Evolutionary conservation across 1,139 yeast species (phyloP), one percentile per base, ranked within the genome.

Genomic region (Yamadazyma triangularis): DNA sequence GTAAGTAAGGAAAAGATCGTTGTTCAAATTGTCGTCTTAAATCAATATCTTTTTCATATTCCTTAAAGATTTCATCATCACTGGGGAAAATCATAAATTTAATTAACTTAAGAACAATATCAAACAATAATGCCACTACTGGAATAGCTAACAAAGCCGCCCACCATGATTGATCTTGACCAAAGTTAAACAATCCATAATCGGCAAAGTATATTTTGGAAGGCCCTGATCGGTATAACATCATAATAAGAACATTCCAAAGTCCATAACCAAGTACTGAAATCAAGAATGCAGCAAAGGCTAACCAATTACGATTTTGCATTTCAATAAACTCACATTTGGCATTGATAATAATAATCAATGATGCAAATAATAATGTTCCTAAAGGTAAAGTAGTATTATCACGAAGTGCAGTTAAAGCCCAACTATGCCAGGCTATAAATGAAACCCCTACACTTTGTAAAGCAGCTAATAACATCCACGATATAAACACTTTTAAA

Each of bases 211-310:
- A 91, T 13, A 85, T 84, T 30, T 77, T 63, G 12, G 19, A 14
- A 2, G 77, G 66, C 36, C 71, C 73, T 14, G 70, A 58, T 29
- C 77, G 61, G 52, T 86, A 83, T 13, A 89, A 59, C 6, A 69
- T 71, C 53, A 91, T 85, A 35, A 91, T 72, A 26, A 88, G 56
- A 37, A 84, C 70, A 53, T 86, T 79, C 96, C 96, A 91, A 4
- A 79, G 42, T n/a, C 82, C 65, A 79, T 93, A 93, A 0, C 97
- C 98, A 12, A 83, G 78, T 30, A 79, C 79, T 1, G 96, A 86
- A n/a, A 88, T 70, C 11, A 74, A 51, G 38, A 79, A 70, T 2
- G 91, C 78, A 0, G 79, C 78, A 48, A 77, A 65, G n/a, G 84
- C 79, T 24, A 87, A 50, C 67, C 87, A 70, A 13, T 83, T 83